phyloP scores from a whole-genome alignment of 805 yeast species.

The Diddensiella transvaalensis region DNA sequence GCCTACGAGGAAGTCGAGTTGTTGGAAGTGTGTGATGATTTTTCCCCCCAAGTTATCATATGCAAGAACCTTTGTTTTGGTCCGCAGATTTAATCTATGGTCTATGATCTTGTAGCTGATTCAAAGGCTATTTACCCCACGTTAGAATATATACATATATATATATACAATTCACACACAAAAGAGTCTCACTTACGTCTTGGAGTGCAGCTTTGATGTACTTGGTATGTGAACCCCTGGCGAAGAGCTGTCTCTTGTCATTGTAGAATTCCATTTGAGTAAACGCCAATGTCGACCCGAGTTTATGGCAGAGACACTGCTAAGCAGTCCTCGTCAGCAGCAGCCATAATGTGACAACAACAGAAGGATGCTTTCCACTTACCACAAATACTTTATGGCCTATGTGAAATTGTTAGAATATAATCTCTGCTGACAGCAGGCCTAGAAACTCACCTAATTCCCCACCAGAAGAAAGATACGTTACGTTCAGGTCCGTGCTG shows the following conservation, averaged over 20 bases:
- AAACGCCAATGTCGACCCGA: constrained; percentile 41
- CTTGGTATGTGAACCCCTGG: constrained; percentile 44
- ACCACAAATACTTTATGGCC: constrained; percentile 22
- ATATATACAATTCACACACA: too few relatives aligned
- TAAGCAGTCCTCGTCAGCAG: neutral
- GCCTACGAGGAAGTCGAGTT: too few relatives aligned
- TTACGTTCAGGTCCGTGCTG: constrained; percentile 39
- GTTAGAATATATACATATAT: neutral
- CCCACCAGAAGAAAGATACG: constrained; percentile 40
- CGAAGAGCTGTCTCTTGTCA: constrained; percentile 30
- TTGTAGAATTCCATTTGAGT: constrained; percentile 37
- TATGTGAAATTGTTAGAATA: neutral
- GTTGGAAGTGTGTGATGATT: too few relatives aligned
- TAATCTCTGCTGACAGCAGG: too few relatives aligned
- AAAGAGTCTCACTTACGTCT: constrained; percentile 31
- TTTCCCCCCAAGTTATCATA: too few relatives aligned
- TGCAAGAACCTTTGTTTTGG: too few relatives aligned
- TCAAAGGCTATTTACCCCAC: neutral
- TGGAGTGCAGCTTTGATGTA: constrained; percentile 36
- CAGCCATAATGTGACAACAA: too few relatives aligned
- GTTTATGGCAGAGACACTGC: constrained; percentile 31
- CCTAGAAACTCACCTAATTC: constrained; percentile 30
- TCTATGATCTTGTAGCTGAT: neutral
- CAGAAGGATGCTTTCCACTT: too few relatives aligned
- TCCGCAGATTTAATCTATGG: neutral